A percentile compares a stretch with the other conserved stretches of the same genome.
phyloP scores from a whole-genome alignment of 2,329 filamentous ascomycete genomes.

The Cladophialophora yegresii region DNA sequence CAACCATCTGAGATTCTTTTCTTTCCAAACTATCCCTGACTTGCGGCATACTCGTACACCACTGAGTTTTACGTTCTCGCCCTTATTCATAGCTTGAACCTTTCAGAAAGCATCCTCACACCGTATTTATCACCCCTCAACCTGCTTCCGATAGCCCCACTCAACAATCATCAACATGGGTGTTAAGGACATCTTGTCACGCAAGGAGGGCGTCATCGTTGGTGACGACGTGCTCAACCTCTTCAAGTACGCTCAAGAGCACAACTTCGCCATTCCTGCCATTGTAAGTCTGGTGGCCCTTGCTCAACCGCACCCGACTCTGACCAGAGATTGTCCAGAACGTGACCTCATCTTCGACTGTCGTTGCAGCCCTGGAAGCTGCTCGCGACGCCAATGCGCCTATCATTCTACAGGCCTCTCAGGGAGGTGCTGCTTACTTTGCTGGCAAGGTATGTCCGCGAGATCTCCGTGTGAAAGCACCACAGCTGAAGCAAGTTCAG shows the following conservation, averaged over 20 bases:
- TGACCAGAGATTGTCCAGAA: conserved; percentile 55
- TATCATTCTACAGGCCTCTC: conserved; percentile 88
- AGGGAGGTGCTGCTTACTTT: conserved; percentile 92
- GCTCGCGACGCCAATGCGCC: conserved; percentile 88
- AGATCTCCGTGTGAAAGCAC: background rate
- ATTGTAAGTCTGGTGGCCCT: conserved; percentile 54
- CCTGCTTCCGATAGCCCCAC: conserved; percentile 9
- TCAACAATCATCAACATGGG: conserved; percentile 37
- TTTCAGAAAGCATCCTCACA: background rate
- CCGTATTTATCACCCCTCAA: background rate
- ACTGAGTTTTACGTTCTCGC: background rate
- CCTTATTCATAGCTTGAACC: conserved; percentile 4
- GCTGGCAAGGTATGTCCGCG: conserved; percentile 69
- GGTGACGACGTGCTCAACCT: conserved; percentile 69
- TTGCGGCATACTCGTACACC: background rate
- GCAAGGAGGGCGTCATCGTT: conserved; percentile 67
- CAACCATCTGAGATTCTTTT: conserved; percentile 10
- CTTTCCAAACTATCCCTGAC: conserved; percentile 4
- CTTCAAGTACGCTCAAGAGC: conserved; percentile 86
- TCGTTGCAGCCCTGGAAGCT: conserved; percentile 86
- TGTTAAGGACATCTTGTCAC: conserved; percentile 58
- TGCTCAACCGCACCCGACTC: background rate
- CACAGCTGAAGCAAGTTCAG: conserved; percentile 41
- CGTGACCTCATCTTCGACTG: conserved; percentile 88
- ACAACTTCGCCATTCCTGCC: conserved; percentile 85